Evolutionary conservation across 2,329 filamentous ascomycete genomes (phyloP), one percentile per base, ranked within the genome.

Genomic region (Alternaria rosae): DNA sequence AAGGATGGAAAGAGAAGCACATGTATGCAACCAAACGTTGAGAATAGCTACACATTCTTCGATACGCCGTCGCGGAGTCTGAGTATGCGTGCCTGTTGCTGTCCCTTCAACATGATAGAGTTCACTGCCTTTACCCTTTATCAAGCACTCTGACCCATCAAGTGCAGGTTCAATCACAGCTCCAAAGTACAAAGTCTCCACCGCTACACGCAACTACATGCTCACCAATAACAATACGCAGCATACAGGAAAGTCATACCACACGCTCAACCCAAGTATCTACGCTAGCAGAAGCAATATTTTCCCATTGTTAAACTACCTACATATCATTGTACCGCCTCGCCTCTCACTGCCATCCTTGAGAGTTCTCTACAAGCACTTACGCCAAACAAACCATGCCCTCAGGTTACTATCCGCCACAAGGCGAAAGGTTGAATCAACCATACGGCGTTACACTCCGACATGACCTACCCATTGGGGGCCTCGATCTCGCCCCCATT

Each of bases 191-290:
- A 38, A 38, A 38, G 35, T 38, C 8, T 3, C 35, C 35, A 0
- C 35, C 8, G 35, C 35, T 17, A 5, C 5, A 38, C 9, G n/a
- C 4, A 38, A 0, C 0, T 3, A 3, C 35, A 38, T 6, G 0
- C 35, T 38, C 9, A 1, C n/a, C 35, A 6, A 38, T 0, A 38
- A 38, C 35, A 0, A 17, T 5, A 17, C 32, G 1, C 35, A 38
- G 15, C n/a, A 38, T 17, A 11, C 35, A 38, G 35, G 0, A 38
- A 38, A 26, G 26, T 3, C 26, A 26, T 26, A 26, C 8, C 26
- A 9, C 26, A 26, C 26, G 26, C 26, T 26, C 26, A 26, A 26
- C 8, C 2, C 26, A 26, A 10, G 8, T 3, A 26, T 35, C 15
- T 38, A 38, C 15, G 8, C 8, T n/a, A 38, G 32, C 32, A 38